phyloP scores from a whole-genome alignment of 192 early-diverging fungal genomes.

The Neocallimastix lanati region DNA sequence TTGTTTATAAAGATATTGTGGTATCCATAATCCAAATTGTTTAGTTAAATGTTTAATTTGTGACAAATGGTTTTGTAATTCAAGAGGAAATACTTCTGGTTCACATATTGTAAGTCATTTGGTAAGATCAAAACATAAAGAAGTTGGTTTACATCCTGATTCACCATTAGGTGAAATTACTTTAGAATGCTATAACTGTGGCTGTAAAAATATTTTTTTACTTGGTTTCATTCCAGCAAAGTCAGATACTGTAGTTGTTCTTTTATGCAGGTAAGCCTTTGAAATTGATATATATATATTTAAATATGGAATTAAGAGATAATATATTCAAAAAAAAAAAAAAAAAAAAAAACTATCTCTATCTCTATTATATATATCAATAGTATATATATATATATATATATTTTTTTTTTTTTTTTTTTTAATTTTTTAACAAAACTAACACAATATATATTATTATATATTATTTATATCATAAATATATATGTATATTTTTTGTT shows the following conservation, averaged over 20 bases:
- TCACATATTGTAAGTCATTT: slow-evolving; percentile 93
- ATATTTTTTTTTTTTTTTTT: no score
- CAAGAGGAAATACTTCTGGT: slow-evolving; percentile 68
- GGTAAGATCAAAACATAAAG: slow-evolving; percentile 81
- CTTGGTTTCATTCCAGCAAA: slow-evolving; percentile 98
- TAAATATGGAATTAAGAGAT: no score
- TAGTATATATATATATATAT: no score
- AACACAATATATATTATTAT: no score
- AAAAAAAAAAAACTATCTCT: no score
- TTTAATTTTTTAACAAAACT: no score
- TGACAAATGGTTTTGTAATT: slow-evolving; percentile 94
- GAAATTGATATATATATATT: no score
- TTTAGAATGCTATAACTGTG: slow-evolving; percentile 96
- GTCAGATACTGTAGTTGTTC: slow-evolving; percentile 88
- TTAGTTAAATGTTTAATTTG: slow-evolving; percentile 88
- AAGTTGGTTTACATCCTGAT: slow-evolving; percentile 82
- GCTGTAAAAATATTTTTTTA: slow-evolving; percentile 81
- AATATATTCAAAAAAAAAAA: no score
- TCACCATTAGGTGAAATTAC: slow-evolving; percentile 82
- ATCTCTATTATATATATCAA: no score
- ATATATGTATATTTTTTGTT: no score
- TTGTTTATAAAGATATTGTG: slow-evolving; percentile 63
- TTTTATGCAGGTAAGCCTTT: slow-evolving; percentile 64
- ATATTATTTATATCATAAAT: no score
- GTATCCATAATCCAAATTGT: slow-evolving; percentile 65